A percentile compares a stretch with the other conserved stretches of the same genome.
These are phyloP conservation scores for Protomyces inouyei DNA, from an alignment of 1,139 yeast species.

Conservation along the genomic window DNA sequence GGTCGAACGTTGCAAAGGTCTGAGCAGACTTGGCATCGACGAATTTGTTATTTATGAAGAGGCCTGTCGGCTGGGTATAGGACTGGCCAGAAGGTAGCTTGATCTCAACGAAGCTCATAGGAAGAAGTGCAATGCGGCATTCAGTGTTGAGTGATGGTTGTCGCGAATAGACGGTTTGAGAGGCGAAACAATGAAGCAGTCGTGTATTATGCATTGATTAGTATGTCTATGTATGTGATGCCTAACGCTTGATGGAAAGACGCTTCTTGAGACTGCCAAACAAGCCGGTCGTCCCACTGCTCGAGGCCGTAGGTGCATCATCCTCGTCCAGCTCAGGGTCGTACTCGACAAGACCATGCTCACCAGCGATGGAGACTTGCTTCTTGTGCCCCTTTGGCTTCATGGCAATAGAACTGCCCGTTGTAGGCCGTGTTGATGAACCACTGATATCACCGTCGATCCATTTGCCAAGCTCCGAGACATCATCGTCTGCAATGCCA, in stretches of 20 bases:
- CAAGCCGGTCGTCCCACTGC: conserved; percentile 1
- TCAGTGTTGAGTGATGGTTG: background rate
- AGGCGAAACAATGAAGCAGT: too few relatives aligned
- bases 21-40: conserved; percentile 55
- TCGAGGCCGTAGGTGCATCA: conserved; percentile 1
- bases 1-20: conserved; percentile 47
- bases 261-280: conserved; percentile 18
- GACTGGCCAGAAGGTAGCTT: conserved; percentile 55
- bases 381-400: conserved; percentile 5
- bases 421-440: background rate
- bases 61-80: conserved; percentile 65
- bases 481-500: background rate
- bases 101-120: background rate
- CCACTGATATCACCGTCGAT: conserved; percentile 2
- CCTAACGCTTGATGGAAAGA: conserved; percentile 13
- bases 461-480: conserved; percentile 5
- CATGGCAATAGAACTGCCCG: background rate
- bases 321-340: conserved; percentile 1
- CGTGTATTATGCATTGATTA: too few relatives aligned
- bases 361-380: background rate
- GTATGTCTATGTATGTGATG: background rate
- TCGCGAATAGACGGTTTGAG: background rate
- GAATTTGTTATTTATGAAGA: conserved; percentile 75
- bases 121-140: conserved; percentile 33
- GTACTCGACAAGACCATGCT: conserved; percentile 19